Conservation (phyloP, 768 basidiomycete species). For the Mycena capillaripes region DNA sequence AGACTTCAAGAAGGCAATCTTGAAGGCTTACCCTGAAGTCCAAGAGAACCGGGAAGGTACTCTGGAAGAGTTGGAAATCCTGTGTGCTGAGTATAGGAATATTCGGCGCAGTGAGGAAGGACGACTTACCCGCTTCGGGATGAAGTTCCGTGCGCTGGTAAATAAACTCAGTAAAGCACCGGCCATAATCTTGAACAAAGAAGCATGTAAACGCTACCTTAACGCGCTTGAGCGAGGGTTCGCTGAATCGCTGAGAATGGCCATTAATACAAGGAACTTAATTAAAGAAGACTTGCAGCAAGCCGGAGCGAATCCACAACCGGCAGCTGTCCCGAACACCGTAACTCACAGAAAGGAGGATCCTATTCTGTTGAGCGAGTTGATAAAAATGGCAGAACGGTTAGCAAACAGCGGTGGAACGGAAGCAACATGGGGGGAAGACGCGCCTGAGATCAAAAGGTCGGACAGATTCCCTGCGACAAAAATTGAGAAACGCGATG, state of each 20-base stretch:
- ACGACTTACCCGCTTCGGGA: background rate
- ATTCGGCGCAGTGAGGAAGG: constrained; percentile 11
- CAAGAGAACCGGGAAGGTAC: too few species aligned
- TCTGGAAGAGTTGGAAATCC: background rate
- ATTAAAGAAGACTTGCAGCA: constrained; percentile 9
- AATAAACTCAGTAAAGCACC: constrained; percentile 13
- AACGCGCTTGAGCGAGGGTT: constrained; percentile 2
- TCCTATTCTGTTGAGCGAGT: constrained; percentile 12
- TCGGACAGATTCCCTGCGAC: background rate
- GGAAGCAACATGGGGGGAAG: background rate
- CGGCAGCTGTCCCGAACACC: background rate
- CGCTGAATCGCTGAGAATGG: constrained; percentile 2
- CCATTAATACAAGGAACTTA: constrained; percentile 21
- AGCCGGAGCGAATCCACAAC: background rate
- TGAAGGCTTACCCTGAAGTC: too few species aligned
- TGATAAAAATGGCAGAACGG: constrained; percentile 21
- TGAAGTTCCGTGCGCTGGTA: background rate
- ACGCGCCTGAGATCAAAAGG: background rate
- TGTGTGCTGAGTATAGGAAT: background rate
- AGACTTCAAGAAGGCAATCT: too few species aligned
- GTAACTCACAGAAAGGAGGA: constrained; percentile 14
- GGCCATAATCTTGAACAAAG: too few species aligned
- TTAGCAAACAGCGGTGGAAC: background rate
- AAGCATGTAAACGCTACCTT: background rate
- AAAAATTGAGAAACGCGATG: constrained; percentile 9